Evolutionary conservation across 257 asterid genomes (phyloP).

Genomic region (Petunia secreta): DNA sequence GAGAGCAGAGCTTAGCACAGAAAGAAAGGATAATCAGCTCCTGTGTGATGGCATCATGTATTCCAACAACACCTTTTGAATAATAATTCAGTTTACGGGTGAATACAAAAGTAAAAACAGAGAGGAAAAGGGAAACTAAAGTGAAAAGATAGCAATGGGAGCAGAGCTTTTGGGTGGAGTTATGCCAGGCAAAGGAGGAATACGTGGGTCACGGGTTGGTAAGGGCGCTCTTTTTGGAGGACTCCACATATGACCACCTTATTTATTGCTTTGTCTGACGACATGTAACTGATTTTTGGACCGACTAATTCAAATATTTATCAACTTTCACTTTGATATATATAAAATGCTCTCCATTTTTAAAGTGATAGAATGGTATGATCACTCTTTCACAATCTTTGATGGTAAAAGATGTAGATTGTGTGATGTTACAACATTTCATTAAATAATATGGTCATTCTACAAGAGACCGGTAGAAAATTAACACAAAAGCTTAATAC

Average conservation of each 20-base stretch:
- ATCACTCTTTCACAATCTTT: too few species aligned
- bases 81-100: neutral
- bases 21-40: neutral
- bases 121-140: neutral
- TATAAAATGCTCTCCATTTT: too few species aligned
- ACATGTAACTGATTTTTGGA: too few species aligned
- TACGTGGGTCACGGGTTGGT: conserved; percentile 14
- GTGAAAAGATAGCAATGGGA: conserved; percentile 6
- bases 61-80: neutral
- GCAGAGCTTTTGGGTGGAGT: conserved; percentile 31
- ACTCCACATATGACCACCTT: neutral
- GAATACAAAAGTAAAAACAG: conserved; percentile 34
- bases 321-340: too few species aligned
- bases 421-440: too few species aligned
- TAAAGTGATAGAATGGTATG: too few species aligned
- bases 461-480: too few species aligned
- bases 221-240: conserved; percentile 14
- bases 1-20: neutral
- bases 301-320: too few species aligned
- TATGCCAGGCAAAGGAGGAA: conserved; percentile 12
- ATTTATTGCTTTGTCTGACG: neutral
- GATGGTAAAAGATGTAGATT: too few species aligned
- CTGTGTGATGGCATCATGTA: neutral
- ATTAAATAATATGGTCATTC: too few species aligned
- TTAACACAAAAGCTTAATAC: too few species aligned